Conservation (phyloP, 495 filamentous ascomycete genomes). For the Lasiosphaeria miniovina region DNA sequence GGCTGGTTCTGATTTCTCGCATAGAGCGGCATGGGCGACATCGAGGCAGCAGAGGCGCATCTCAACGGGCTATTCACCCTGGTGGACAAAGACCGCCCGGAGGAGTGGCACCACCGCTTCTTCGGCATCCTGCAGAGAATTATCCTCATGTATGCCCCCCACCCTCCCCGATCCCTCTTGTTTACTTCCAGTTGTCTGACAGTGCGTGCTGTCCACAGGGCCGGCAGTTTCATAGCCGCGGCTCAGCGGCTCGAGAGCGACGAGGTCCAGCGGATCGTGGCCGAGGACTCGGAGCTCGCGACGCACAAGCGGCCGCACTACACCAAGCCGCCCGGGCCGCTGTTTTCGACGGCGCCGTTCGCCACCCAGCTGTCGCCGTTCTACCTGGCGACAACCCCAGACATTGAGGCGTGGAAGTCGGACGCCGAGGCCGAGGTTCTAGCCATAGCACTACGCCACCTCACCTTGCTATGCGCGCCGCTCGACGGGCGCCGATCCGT, state of each 20-base stretch:
- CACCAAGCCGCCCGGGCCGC: constrained; percentile 10
- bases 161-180: not conserved
- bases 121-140: constrained; percentile 22
- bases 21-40: constrained; percentile 23
- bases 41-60: constrained; percentile 20
- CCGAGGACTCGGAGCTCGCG: constrained; percentile 4
- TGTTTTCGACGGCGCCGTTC: constrained; percentile 17
- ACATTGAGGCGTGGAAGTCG: constrained; percentile 24
- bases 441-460: constrained; percentile 20
- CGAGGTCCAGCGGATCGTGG: not conserved
- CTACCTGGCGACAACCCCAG: constrained; percentile 17
- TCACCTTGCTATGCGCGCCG: constrained; percentile 11
- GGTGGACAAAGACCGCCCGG: constrained; percentile 16
- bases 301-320: constrained; percentile 1
- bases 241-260: constrained; percentile 3
- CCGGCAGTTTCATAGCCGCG: constrained; percentile 22
- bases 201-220: constrained; percentile 1
- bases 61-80: constrained; percentile 25
- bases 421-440: constrained; percentile 22
- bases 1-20: not conserved
- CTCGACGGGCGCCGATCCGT: not conserved
- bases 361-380: constrained; percentile 23
- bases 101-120: constrained; percentile 21
- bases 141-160: constrained; percentile 17
- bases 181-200: not conserved